A percentile compares a stretch with the other conserved stretches of the same genome.
These are phyloP conservation scores for Microcos paniculata DNA, from an alignment of 345 rosid species.

Conservation along the genomic window DNA sequence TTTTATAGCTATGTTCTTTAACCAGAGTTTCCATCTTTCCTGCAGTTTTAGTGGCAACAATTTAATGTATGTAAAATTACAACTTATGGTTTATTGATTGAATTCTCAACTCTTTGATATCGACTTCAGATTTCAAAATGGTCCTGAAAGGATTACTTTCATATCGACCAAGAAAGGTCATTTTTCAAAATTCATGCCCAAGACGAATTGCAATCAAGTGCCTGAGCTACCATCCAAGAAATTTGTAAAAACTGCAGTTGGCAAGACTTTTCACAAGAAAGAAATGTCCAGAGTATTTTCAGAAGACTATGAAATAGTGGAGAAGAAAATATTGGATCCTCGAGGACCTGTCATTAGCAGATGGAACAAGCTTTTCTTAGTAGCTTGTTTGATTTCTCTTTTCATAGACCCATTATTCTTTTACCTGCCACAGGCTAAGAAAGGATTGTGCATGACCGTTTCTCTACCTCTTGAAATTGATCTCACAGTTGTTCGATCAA, in stretches of 20 bases:
- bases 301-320: constrained; percentile 45
- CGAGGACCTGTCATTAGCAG: constrained; percentile 37
- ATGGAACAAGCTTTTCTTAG: constrained; percentile 60
- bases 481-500: constrained; percentile 37
- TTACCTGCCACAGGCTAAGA: constrained; percentile 35
- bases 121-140: constrained; percentile 40
- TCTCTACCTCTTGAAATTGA: constrained; percentile 32
- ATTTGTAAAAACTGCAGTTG: constrained; percentile 7
- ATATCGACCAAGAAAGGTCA: not conserved
- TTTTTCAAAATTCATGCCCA: constrained; percentile 15
- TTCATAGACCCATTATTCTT: constrained; percentile 63
- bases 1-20: not conserved
- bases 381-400: constrained; percentile 53
- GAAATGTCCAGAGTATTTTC: constrained; percentile 56
- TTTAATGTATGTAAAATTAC: not conserved
- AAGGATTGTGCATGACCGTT: constrained; percentile 33
- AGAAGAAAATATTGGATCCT: constrained; percentile 48
- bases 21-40: too few relatives aligned
- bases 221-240: constrained; percentile 7
- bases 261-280: constrained; percentile 23
- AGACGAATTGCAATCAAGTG: constrained; percentile 14
- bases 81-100: not conserved
- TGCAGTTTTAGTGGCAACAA: not conserved
- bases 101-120: not conserved
- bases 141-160: constrained; percentile 19